These are phyloP conservation scores for Solanum lycopersicoides DNA, from an alignment of 257 asterid species.

Conservation along the genomic window DNA sequence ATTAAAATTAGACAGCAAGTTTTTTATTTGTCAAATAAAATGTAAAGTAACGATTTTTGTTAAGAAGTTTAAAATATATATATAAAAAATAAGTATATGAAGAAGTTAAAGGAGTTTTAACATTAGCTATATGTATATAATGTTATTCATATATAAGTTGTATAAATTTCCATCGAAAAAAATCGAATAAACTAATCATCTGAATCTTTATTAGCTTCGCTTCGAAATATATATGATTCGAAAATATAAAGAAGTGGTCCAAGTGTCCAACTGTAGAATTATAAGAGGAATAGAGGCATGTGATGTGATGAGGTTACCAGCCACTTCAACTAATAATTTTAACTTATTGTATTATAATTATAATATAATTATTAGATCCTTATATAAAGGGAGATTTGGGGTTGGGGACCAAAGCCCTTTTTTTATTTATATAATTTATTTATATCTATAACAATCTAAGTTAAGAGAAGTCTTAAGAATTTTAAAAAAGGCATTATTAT, in stretches of 20 bases:
- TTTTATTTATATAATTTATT: not conserved
- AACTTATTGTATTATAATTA: not conserved
- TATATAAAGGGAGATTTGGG: not conserved
- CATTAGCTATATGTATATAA: too few species aligned
- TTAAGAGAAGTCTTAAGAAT: not conserved
- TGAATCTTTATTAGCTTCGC: accelerated
- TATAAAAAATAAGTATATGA: too few species aligned
- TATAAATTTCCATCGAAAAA: too few species aligned
- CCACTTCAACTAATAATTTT: not conserved
- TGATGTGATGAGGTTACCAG: not conserved
- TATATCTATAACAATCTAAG: not conserved
- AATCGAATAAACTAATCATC: too few species aligned
- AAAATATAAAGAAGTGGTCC: not conserved
- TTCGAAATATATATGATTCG: not conserved
- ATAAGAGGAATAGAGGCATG: not conserved
- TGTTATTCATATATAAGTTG: too few species aligned
- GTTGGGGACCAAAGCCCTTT: not conserved
- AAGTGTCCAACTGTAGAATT: not conserved
- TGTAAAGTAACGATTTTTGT: not conserved
- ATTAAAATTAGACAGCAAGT: not conserved
- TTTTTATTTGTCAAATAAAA: not conserved
- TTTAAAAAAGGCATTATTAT: not conserved
- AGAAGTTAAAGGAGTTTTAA: accelerated
- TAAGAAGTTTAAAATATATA: accelerated
- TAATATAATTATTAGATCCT: not conserved